Conservation (phyloP, 1,139 yeast species). For the Yamadazyma triangularis region DNA sequence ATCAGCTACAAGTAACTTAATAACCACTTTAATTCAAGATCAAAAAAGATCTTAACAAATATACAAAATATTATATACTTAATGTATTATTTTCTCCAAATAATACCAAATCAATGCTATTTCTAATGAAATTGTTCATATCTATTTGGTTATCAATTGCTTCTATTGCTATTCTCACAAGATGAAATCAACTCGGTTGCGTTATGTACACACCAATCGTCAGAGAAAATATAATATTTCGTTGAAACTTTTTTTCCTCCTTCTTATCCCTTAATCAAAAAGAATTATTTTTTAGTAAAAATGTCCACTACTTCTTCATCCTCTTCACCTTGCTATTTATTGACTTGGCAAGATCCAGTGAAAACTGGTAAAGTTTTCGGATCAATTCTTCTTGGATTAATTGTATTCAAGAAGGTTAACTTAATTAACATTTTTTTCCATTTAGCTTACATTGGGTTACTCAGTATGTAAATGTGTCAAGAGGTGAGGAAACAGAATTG, state of each 20-base stretch:
- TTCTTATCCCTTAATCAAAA: constrained; percentile 2
- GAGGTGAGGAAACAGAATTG: too few relatives aligned
- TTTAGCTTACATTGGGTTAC: constrained; percentile 42
- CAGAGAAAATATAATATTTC: background rate
- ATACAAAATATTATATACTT: too few relatives aligned
- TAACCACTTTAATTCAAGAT: too few relatives aligned
- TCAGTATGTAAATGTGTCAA: constrained; percentile 38
- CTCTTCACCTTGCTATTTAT: constrained; percentile 26
- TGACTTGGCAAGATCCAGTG: constrained; percentile 83
- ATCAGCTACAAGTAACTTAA: too few relatives aligned
- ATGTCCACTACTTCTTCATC: constrained; percentile 12
- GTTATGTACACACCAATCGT: background rate
- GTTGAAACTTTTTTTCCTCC: constrained; percentile 5
- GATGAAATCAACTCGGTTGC: constrained; percentile 1
- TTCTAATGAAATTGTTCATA: too few relatives aligned
- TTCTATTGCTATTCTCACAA: background rate
- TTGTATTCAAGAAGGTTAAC: constrained; percentile 67
- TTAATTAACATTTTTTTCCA: constrained; percentile 65
- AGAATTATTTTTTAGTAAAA: constrained; percentile 1
- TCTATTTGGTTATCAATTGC: too few relatives aligned
- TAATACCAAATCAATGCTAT: too few relatives aligned
- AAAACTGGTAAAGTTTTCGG: constrained; percentile 77
- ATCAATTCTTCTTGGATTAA: constrained; percentile 51
- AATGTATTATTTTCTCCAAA: too few relatives aligned
- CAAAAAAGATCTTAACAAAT: too few relatives aligned